Conservation (phyloP, 768 basidiomycete genomes). For the Fibroporia radiculosa region DNA sequence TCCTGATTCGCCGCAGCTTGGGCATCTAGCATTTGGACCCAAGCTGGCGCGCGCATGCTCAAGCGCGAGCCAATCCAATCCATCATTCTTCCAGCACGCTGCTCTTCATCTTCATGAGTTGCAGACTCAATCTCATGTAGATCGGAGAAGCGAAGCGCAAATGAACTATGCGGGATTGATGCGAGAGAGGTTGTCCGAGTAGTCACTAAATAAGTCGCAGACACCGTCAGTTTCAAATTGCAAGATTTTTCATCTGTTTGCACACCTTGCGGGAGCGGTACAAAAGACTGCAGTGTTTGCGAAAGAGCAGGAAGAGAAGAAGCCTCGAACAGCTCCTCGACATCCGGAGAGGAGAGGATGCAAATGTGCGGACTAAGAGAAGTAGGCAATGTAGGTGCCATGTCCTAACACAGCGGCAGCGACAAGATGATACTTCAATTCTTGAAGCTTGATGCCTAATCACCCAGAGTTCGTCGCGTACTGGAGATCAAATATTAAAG, state of each 20-base stretch:
- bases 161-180: conserved; percentile 64
- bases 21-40: conserved; percentile 62
- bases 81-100: conserved; percentile 70
- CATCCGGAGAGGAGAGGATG: conserved; percentile 63
- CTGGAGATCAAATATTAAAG: too few species aligned
- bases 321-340: conserved; percentile 47
- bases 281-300: conserved; percentile 76
- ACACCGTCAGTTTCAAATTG: neutral
- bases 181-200: conserved; percentile 69
- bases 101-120: conserved; percentile 71
- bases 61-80: conserved; percentile 83
- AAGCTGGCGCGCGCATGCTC: conserved; percentile 49
- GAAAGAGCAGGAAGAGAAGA: conserved; percentile 63
- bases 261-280: conserved; percentile 73
- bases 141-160: conserved; percentile 74
- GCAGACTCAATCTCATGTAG: conserved; percentile 63
- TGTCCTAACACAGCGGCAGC: too few species aligned
- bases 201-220: conserved; percentile 41
- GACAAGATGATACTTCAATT: too few species aligned
- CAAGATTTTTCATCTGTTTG: too few species aligned
- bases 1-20: conserved; percentile 32
- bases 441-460: too few species aligned
- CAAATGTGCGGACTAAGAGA: conserved; percentile 82
- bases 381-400: conserved; percentile 46
- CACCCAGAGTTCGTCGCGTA: too few species aligned